Evolutionary conservation across 2,329 filamentous ascomycete genomes (phyloP), one percentile per base, ranked within the genome.

Genomic region (Sordariomycetes sp.): DNA sequence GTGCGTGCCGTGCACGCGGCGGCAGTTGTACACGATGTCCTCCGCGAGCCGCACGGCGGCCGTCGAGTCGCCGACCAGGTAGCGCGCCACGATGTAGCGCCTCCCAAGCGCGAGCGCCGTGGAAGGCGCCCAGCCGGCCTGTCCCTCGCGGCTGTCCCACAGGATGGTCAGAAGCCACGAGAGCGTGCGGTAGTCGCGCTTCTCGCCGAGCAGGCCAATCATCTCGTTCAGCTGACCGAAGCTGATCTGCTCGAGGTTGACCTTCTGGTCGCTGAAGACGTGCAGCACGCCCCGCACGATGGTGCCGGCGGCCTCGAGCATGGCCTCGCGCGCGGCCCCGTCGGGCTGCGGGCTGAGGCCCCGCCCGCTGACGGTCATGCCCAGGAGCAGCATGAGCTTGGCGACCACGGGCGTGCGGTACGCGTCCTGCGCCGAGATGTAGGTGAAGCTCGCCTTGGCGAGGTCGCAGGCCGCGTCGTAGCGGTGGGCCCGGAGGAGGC

Each of bases 111-210:
- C 53, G 16, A 65, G 59, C 3, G 57, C 60, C 16, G 61, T 59
- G 22, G 54, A 53, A 7, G 60, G 59, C 12, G 55, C 53, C 64
- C 64, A 65, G 54, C 55, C 54, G 28, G 50, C 55, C 55, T 62
- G 62, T 14, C 51, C 54, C 55, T 63, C 61, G 54, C 64, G 64
- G 55, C 51, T 62, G 53, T 60, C 64, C 70, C 71, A 73, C 43
- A 73, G 67, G 2, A 63, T 68, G 11, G 65, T 70, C 14, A 72
- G 66, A 1, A 73, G 66, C 66, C 66, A 68, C 22, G 70, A 67
- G 5, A 77, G 69, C 7, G 68, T 74, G 51, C 67, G 65, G 65
- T 76, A 76, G 62, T 78, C 73, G 53, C 72, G 57, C 59, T 76
- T 73, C 58, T 74, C 72, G 55, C 74, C 75, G 11, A 78, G 67